These are phyloP conservation scores for Penicillium salamii DNA, from an alignment of 495 filamentous ascomycete species.

Conservation along the genomic window DNA sequence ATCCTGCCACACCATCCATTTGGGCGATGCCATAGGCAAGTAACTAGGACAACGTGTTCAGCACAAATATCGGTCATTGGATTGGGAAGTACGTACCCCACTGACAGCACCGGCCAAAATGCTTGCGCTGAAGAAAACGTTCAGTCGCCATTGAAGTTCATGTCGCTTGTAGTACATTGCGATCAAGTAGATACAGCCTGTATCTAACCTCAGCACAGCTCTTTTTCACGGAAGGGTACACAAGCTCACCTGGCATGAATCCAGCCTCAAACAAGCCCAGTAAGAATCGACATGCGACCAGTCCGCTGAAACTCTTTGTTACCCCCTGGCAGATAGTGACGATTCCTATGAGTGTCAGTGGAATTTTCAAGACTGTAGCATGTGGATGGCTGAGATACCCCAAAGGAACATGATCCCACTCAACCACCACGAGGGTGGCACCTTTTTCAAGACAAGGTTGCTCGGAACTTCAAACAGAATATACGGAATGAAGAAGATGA, in stretches of 20 bases:
- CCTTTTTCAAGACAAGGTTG: constrained; percentile 64
- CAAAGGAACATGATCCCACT: constrained; percentile 53
- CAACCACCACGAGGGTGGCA: constrained; percentile 59
- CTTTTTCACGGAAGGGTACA: not conserved
- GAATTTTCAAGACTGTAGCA: not conserved
- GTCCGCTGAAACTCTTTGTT: constrained; percentile 47
- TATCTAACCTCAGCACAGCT: constrained; percentile 9
- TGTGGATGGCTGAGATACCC: constrained; percentile 31
- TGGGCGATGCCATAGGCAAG: constrained; percentile 58
- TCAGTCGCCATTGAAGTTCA: constrained; percentile 58
- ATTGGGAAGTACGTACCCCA: constrained; percentile 34
- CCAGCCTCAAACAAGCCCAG: constrained; percentile 59
- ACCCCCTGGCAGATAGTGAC: constrained; percentile 58
- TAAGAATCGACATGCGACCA: constrained; percentile 54
- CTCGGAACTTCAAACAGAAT: constrained; percentile 62
- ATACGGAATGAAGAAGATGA: constrained; percentile 67
- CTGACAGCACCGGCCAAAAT: constrained; percentile 61
- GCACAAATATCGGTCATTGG: not conserved
- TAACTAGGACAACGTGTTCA: constrained; percentile 29
- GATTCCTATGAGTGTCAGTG: constrained; percentile 25
- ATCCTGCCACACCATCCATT: constrained; percentile 53
- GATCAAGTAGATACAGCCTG: constrained; percentile 47
- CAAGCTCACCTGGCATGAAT: constrained; percentile 48
- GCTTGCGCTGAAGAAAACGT: constrained; percentile 55
- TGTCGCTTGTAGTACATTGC: constrained; percentile 62